A percentile compares a stretch with the other conserved stretches of the same genome.
Evolutionary conservation across 2,329 filamentous ascomycete genomes (phyloP).

Genomic region (Allantophomopsis cytisporea): DNA sequence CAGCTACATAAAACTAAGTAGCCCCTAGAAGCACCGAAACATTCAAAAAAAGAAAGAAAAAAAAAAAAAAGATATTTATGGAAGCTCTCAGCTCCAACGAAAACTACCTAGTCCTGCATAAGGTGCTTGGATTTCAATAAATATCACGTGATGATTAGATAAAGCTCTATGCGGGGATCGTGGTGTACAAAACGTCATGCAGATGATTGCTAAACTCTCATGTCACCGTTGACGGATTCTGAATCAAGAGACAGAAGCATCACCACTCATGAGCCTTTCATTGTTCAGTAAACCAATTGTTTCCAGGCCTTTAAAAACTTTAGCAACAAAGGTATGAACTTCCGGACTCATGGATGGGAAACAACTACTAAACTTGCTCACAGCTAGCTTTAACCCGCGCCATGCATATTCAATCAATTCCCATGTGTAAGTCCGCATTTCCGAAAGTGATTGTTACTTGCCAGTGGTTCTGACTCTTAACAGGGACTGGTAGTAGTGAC

Average conservation of each 20-base stretch:
- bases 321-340: conserved; percentile 6
- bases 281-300: conserved; percentile 6
- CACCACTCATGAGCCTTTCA: conserved; percentile 8
- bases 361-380: neutral
- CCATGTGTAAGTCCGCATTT: conserved; percentile 57
- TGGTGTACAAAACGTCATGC: neutral
- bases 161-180: neutral
- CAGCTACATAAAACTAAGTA: too few relatives aligned
- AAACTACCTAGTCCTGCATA: too few relatives aligned
- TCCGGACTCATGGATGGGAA: neutral
- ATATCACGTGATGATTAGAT: neutral
- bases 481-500: conserved; percentile 65
- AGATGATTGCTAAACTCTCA: neutral
- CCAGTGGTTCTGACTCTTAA: conserved; percentile 4
- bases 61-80: too few relatives aligned
- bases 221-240: neutral
- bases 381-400: conserved; percentile 15
- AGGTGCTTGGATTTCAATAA: too few relatives aligned
- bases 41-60: too few relatives aligned
- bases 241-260: neutral
- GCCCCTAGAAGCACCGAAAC: too few relatives aligned
- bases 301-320: conserved; percentile 4
- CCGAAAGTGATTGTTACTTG: neutral
- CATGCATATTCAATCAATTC: conserved; percentile 83
- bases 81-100: too few relatives aligned